These are phyloP conservation scores for Pythium pectinolyticum DNA, from an alignment of 352 stramenopile species.

Conservation along the genomic window DNA sequence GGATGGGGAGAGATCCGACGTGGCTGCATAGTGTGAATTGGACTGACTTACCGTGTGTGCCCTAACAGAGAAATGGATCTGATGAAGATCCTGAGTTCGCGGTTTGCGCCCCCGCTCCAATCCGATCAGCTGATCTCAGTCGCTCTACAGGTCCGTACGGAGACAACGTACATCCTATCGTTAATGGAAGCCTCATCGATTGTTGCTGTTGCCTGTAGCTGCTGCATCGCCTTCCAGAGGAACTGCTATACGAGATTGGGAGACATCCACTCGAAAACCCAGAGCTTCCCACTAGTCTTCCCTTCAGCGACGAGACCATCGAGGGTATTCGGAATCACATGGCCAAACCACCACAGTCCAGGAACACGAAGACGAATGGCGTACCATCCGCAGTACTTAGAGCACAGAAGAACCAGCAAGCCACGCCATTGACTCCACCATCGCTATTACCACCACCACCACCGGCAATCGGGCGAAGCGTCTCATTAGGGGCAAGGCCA, in stretches of 20 bases:
- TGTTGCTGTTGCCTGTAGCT: slow-evolving; percentile 38
- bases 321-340: slow-evolving; percentile 43
- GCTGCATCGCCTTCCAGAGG: slow-evolving; percentile 81
- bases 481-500: not conserved
- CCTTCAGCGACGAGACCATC: slow-evolving; percentile 54
- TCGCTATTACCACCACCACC: no score
- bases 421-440: no score
- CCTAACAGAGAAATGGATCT: slow-evolving; percentile 73
- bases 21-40: no score
- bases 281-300: slow-evolving; percentile 53
- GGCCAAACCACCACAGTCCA: not conserved
- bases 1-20: no score
- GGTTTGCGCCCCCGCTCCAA: slow-evolving; percentile 77
- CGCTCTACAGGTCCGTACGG: slow-evolving; percentile 46
- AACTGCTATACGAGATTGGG: slow-evolving; percentile 85
- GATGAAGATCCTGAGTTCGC: slow-evolving; percentile 88
- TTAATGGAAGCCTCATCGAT: no score
- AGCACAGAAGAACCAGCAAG: not conserved
- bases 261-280: slow-evolving; percentile 78
- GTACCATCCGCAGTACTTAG: not conserved
- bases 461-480: slow-evolving; percentile 8
- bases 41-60: no score
- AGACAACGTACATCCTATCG: no score
- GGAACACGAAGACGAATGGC: not conserved
- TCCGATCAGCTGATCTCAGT: slow-evolving; percentile 85